Base-by-base conservation (phyloP, 192 early-diverging fungal genomes). In the Dispira simplex region DNA sequence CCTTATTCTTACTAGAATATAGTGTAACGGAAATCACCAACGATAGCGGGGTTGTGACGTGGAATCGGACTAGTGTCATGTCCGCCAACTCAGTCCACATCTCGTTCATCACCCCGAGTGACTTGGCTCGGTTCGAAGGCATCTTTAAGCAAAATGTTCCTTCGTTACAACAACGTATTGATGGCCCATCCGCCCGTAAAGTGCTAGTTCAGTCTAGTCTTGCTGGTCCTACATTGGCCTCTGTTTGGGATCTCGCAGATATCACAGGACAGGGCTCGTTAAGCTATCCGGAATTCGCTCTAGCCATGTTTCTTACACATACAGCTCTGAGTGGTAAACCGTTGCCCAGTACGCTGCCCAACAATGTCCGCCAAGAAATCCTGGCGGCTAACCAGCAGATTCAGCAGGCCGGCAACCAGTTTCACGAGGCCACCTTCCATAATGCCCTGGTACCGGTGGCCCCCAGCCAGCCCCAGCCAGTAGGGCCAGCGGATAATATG, bases 231-330 rank as follows among this genome's bases (percentile, higher is more conserved):
- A 76, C 75, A 46, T 67, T 84, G 68, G 78, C 77, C 53, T 68
- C 73, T 46, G 73, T 84, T 32, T 84, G 84, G 84, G 79, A 81
- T 48, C 68, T 86, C 12, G 74, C 83, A 10, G 82, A 86, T 48
- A 64, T 79, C 0, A 72, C 70, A 12, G 63, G 67, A 11, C 54
- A 67, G 43, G 79, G 78, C 0, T 70, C 75, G 45, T 71, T 86
- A 27, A 77, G 81, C 27, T 71, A 83, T 66, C 68, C 82, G 0
- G 84, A 86, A 65, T 86, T 86, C 69, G 80, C 75, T 49, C 62
- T 86, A 55, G 81, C 84, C 25, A 81, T 86, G 84, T 83, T 79
- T 64, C 65, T 86, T 28, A 78, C 84, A 6, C 76, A 82, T 46
- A 71, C 77, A 12, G 75, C 79, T 39, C 68, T 84, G 53, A 71